Evolutionary conservation across 257 asterid species (phyloP), one percentile per base, ranked within the genome.

Genomic region (Forsythia viridissima): DNA sequence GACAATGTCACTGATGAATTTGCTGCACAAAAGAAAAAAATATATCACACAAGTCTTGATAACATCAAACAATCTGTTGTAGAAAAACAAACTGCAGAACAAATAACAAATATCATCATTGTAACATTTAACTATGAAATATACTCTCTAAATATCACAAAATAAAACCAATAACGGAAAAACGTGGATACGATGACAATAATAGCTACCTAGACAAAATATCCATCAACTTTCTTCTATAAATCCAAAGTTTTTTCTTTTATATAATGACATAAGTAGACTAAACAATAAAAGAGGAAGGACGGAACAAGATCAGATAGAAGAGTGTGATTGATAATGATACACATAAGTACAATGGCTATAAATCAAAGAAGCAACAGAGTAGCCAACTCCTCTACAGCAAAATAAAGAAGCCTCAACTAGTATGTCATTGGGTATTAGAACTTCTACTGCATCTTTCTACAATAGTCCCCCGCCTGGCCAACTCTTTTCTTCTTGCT

Each of bases 1-100:
- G 79, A 96, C 84, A 82, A 87, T 81, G 80, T 96, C 98, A 84
- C 99, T 96, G 79, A 96, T 88, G 86, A 92, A 93, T 84, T 92
- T 91, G 90, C 99, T 96, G 87, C 89, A 82, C 73, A 84, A 71
- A 51, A 36, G 59, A 82, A 67, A 77, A 75, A 74, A 85, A 34
- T 30, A 75, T 9, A 12, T 42, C 43, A 21, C 16, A 30, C 38
- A 15, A 71, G 48, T 37, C 20, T 63, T 79, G 74, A 85, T 80
- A 72, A 65, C 76, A 70, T 76, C 48, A 80, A 69, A 73, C 68
- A 72, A 76, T 34, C 67, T 41, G 79, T 21, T 73, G 51, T 48
- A 37, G 61, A 82, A 77, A 30, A 71, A 78, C 65, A 72, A 57
- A 36, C 21, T 48, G n/a, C 69, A 75, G 77, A 30, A 70, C 46